Evolutionary conservation across 2,329 filamentous ascomycete species (phyloP).

Genomic region (Xylaria sp.): DNA sequence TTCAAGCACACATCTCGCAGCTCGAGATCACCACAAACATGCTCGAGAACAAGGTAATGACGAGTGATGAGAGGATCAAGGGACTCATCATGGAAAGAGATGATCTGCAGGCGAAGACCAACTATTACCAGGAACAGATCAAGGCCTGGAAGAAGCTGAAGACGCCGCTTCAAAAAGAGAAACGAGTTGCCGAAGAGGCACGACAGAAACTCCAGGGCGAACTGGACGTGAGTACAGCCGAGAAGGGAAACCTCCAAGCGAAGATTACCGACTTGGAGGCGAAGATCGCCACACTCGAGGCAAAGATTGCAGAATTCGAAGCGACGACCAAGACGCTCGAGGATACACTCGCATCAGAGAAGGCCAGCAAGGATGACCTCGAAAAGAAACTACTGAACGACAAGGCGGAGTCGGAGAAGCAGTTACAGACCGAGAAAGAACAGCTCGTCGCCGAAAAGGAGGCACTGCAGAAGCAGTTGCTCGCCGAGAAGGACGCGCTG

Average conservation of each 20-base stretch:
- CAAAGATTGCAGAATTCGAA: constrained; percentile 26
- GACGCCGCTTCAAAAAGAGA: constrained; percentile 13
- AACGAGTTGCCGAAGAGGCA: constrained; percentile 26
- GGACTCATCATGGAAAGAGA: constrained; percentile 25
- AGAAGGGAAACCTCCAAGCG: constrained; percentile 27
- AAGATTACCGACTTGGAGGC: constrained; percentile 30
- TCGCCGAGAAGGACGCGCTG: constrained; percentile 12
- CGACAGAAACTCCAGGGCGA: constrained; percentile 28
- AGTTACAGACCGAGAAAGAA: constrained; percentile 17
- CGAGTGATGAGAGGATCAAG: constrained; percentile 29
- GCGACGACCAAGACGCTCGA: constrained; percentile 18
- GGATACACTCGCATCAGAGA: constrained; percentile 15
- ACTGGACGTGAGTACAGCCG: constrained; percentile 25
- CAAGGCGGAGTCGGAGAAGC: constrained; percentile 14
- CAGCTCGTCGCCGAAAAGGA: constrained; percentile 12
- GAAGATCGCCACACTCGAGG: constrained; percentile 27
- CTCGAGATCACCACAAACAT: constrained; percentile 22
- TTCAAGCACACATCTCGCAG: constrained; percentile 24
- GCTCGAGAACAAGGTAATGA: constrained; percentile 25
- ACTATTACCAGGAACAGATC: constrained; percentile 22
- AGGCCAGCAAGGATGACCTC: constrained; percentile 15
- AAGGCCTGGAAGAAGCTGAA: constrained; percentile 19
- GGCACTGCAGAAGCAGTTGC: constrained; percentile 18
- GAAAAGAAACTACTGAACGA: constrained; percentile 12
- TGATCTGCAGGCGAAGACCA: constrained; percentile 17